These are phyloP conservation scores for Candida xyloterini DNA, from an alignment of 805 yeast species.

Conservation along the genomic window DNA sequence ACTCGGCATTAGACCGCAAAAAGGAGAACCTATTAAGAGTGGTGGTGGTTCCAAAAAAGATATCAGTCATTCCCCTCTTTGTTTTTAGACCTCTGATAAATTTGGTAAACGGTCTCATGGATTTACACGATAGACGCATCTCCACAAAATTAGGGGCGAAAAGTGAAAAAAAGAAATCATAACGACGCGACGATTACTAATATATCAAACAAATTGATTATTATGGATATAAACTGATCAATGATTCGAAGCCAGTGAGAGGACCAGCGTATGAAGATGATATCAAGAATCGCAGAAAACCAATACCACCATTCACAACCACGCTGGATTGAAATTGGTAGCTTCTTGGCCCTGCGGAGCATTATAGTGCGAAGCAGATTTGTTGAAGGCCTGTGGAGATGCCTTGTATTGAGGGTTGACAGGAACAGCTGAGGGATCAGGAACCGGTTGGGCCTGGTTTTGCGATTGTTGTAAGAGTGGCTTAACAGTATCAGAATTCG, in stretches of 20 bases:
- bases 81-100: conserved; percentile 7
- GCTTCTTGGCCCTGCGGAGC: conserved; percentile 16
- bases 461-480: conserved; percentile 33
- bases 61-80: conserved; percentile 21
- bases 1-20: conserved; percentile 52
- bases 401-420: conserved; percentile 6
- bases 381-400: conserved; percentile 16
- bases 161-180: neutral
- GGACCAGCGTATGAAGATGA: neutral
- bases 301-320: conserved; percentile 21
- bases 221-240: conserved; percentile 5
- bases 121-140: neutral
- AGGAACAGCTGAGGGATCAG: conserved; percentile 25
- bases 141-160: neutral
- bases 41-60: conserved; percentile 29
- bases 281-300: neutral
- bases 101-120: conserved; percentile 1
- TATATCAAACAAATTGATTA: conserved; percentile 2
- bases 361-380: conserved; percentile 31
- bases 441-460: conserved; percentile 32
- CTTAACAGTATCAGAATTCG: conserved; percentile 19
- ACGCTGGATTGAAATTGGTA: conserved; percentile 28
- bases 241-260: neutral
- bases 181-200: neutral
- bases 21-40: conserved; percentile 65